Base-by-base conservation (phyloP, 805 yeast genomes). In the Myxozyma neotropica region DNA sequence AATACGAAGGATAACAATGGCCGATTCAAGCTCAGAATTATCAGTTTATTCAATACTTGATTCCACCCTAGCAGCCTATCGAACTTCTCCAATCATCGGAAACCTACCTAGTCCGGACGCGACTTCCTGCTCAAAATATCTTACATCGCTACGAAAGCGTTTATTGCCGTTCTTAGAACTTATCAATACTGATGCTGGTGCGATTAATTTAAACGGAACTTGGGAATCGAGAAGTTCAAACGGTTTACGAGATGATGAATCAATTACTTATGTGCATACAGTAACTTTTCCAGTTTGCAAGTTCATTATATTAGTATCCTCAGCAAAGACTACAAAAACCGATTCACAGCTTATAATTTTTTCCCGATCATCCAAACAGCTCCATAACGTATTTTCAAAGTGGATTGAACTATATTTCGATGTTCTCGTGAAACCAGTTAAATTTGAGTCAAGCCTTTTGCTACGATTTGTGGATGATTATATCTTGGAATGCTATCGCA, bases 351-450 rank as follows among this genome's bases (percentile, higher is more conserved):
- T 53, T 7, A 31, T 59, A 5, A 17, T 59, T 8, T 36, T 59
- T 27, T 23, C 57, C 1, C 43, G 60, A 5, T 31, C 64, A 7
- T 40, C 58, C 5, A 26, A 33, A 33, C 62, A 57, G 35, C 17
- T 60, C 6, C 43, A 27, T 6, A 17, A n/a, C 26, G 57, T 39
- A 13, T 57, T 60, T 35, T 12, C 26, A 17, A 39, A 21, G 6
- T 60, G 64, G 64, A n/a, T 60, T 17, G 62, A 60, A 24, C 27
- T 43, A 31, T 51, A 36, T 24, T 60, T 53, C 31, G 64, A 60
- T 24, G 40, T 49, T 4, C 26, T 36, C 1, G 49, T 57, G 21
- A 53, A 55, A 6, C 50, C 48, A 15, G 39, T 58, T 13, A 31
- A 15, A 7, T 26, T 60, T 13, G 36, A 49, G 0, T n/a, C 58